Conservation (phyloP, 768 basidiomycete species). For the Sarcodon aspratus region DNA sequence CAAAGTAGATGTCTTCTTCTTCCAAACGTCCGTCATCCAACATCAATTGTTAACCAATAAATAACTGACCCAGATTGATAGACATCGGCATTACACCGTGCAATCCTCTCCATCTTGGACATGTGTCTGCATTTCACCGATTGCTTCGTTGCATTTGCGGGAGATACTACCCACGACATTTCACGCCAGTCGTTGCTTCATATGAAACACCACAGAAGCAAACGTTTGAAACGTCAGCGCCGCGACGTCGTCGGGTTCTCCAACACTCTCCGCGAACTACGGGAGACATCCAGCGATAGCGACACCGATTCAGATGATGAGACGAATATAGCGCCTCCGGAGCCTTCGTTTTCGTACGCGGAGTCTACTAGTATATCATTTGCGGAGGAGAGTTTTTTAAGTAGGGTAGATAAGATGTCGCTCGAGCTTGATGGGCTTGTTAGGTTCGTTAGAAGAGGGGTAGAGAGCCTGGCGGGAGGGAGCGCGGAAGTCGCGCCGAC, state of each 20-base stretch:
- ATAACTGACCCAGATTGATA: slow-evolving; percentile 15
- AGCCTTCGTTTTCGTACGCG: slow-evolving; percentile 31
- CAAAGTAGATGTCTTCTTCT: slow-evolving; percentile 54
- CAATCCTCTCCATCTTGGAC: slow-evolving; percentile 61
- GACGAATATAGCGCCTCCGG: slow-evolving; percentile 12
- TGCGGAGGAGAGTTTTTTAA: slow-evolving; percentile 35
- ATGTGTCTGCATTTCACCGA: slow-evolving; percentile 63
- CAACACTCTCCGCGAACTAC: slow-evolving; percentile 18
- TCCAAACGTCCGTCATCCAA: slow-evolving; percentile 32
- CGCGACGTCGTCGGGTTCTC: slow-evolving; percentile 56
- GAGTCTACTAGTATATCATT: slow-evolving; percentile 19
- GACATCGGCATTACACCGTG: slow-evolving; percentile 54
- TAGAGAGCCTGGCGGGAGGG: slow-evolving; percentile 58
- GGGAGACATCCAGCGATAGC: slow-evolving; percentile 30
- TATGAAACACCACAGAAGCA: slow-evolving; percentile 50
- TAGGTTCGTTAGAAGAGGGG: slow-evolving; percentile 53
- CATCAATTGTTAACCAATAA: not conserved
- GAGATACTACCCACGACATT: slow-evolving; percentile 49
- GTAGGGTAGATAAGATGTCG: slow-evolving; percentile 50
- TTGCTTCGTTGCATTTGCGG: slow-evolving; percentile 47
- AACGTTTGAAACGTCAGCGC: slow-evolving; percentile 41
- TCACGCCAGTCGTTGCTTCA: slow-evolving; percentile 35
- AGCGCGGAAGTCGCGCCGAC: slow-evolving; percentile 46
- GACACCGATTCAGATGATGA: slow-evolving; percentile 29
- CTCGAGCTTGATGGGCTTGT: slow-evolving; percentile 62